These are phyloP conservation scores for Catunica adiposa DNA, from an alignment of 2,329 filamentous ascomycete species.

Conservation along the genomic window DNA sequence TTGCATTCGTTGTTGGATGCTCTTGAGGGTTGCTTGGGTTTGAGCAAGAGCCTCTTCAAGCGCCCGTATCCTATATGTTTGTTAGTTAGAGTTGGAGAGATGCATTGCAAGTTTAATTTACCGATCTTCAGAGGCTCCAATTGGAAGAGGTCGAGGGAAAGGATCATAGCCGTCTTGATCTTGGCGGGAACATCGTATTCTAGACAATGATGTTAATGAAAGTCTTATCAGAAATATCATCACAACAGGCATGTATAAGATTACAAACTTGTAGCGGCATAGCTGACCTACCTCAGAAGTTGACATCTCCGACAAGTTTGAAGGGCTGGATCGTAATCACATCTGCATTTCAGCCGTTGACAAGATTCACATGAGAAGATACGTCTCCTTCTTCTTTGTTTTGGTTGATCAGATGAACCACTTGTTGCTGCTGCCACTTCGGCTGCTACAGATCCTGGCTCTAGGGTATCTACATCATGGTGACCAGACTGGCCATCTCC, in stretches of 20 bases:
- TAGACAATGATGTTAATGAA: not conserved
- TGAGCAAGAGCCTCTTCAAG: slow-evolving; percentile 9
- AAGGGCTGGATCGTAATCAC: slow-evolving; percentile 11
- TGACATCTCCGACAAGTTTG: slow-evolving; percentile 13
- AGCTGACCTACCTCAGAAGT: slow-evolving; percentile 7
- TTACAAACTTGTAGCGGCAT: not conserved
- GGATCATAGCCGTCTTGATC: slow-evolving; percentile 12
- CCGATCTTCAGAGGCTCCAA: slow-evolving; percentile 8
- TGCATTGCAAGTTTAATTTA: not conserved
- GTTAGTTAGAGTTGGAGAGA: not conserved
- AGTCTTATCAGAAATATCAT: not conserved
- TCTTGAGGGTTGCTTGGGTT: slow-evolving; percentile 9
- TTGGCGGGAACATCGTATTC: slow-evolving; percentile 13
- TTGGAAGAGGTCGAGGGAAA: slow-evolving; percentile 5
- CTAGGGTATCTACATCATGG: not conserved
- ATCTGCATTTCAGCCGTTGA: slow-evolving; percentile 12
- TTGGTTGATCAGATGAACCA: slow-evolving; percentile 7
- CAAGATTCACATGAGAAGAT: slow-evolving; percentile 14
- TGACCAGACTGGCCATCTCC: not conserved
- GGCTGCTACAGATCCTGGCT: slow-evolving; percentile 8
- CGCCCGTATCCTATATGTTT: slow-evolving; percentile 7
- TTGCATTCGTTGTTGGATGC: slow-evolving; percentile 2
- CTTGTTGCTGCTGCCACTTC: slow-evolving; percentile 8
- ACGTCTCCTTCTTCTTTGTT: slow-evolving; percentile 8
- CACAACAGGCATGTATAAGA: no score